Evolutionary conservation across 768 basidiomycete genomes (phyloP).

Genomic region (Lactifluus rugatus): DNA sequence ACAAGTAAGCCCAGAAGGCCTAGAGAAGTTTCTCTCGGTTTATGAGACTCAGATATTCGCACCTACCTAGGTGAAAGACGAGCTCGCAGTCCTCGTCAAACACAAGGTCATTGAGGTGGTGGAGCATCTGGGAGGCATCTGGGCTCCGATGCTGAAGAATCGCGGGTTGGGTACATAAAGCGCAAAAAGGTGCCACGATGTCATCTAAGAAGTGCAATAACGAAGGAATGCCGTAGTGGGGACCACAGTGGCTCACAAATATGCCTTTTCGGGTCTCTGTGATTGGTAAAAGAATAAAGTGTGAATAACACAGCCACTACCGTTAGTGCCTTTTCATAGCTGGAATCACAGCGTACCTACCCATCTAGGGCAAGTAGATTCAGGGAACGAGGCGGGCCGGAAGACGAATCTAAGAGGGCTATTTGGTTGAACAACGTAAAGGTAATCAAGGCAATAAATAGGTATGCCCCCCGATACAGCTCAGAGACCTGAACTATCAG

Average conservation of each 20-base stretch:
- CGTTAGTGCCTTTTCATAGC: conserved; percentile 1
- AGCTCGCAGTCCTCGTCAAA: conserved; percentile 7
- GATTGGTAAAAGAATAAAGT: background rate
- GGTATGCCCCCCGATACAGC: background rate
- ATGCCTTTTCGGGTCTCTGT: background rate
- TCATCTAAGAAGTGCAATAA: background rate
- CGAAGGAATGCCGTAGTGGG: background rate
- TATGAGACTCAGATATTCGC: background rate
- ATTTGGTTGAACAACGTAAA: conserved; percentile 4
- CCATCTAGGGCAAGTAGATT: conserved; percentile 3
- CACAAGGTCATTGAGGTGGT: conserved; percentile 4
- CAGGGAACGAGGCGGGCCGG: background rate
- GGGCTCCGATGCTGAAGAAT: background rate
- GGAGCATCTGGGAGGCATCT: background rate
- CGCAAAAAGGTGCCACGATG: background rate
- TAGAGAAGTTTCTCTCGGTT: background rate
- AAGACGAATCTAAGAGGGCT: conserved; percentile 1
- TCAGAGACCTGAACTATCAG: background rate
- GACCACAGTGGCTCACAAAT: conserved; percentile 9
- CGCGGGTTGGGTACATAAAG: background rate
- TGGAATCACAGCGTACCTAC: background rate
- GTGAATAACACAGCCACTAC: conserved; percentile 1
- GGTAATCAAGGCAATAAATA: background rate
- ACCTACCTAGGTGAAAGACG: conserved; percentile 9
- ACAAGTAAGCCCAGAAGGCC: conserved; percentile 12